Conservation (phyloP, 2,329 filamentous ascomycete species). For the Apiospora malaysiana region DNA sequence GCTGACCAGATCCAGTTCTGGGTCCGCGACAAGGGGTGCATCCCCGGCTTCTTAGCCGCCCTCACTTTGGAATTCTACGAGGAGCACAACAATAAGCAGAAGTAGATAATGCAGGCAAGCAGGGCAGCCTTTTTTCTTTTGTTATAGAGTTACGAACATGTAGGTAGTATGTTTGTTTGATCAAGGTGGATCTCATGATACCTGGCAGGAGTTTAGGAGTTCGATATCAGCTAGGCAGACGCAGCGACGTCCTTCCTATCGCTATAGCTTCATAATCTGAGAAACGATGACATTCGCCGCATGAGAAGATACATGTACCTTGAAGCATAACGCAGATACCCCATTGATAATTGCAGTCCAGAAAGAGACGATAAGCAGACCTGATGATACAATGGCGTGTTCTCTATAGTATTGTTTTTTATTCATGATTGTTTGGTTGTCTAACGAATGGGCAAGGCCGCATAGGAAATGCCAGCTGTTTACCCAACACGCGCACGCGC, state of each 20-base stretch:
- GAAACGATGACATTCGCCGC: neutral
- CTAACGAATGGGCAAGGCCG: neutral
- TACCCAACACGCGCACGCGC: neutral
- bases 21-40: conserved; percentile 92
- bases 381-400: neutral
- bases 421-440: neutral
- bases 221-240: neutral
- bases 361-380: neutral
- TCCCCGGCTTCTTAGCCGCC: conserved; percentile 90
- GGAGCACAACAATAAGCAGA: conserved; percentile 43
- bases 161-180: conserved; percentile 2
- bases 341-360: neutral
- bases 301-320: neutral
- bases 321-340: too few species aligned
- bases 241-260: neutral
- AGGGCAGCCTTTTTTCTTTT: neutral
- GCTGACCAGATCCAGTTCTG: conserved; percentile 89
- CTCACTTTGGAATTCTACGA: conserved; percentile 95
- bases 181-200: conserved; percentile 4
- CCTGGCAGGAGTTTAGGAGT: conserved; percentile 19
- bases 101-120: neutral
- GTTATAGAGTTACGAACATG: neutral
- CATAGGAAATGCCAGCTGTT: neutral
- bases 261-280: conserved; percentile 12
- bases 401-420: neutral